These are phyloP conservation scores for Venturia effusa DNA, from an alignment of 2,329 filamentous ascomycete species.

Conservation along the genomic window DNA sequence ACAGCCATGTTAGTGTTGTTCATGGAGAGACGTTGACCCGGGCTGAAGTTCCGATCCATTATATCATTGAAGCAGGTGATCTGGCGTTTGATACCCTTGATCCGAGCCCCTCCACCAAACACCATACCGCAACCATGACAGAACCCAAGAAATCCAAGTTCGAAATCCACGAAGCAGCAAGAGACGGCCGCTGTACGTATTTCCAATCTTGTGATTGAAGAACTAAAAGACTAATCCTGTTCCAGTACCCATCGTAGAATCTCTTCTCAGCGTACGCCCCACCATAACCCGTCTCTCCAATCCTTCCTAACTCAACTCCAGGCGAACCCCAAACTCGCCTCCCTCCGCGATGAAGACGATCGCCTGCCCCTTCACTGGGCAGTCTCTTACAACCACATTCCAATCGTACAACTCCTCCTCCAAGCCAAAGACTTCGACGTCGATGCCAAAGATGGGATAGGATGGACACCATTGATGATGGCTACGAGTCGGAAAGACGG, in stretches of 20 bases:
- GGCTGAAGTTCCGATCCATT: no score
- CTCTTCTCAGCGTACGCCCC: slow-evolving; percentile 52
- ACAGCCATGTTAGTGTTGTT: no score
- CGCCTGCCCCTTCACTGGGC: slow-evolving; percentile 94
- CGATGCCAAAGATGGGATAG: slow-evolving; percentile 69
- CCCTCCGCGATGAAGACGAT: slow-evolving; percentile 69
- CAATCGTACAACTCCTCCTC: slow-evolving; percentile 63
- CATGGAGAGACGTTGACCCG: no score
- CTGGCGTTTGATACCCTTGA: not conserved
- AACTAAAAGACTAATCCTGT: slow-evolving; percentile 10
- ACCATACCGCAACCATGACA: not conserved
- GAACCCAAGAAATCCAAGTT: slow-evolving; percentile 41
- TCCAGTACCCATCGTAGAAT: slow-evolving; percentile 60
- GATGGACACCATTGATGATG: slow-evolving; percentile 82
- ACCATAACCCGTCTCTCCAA: slow-evolving; percentile 18
- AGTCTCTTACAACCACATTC: slow-evolving; percentile 65
- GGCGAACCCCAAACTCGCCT: slow-evolving; percentile 70
- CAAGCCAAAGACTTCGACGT: slow-evolving; percentile 67
- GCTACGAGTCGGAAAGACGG: slow-evolving; percentile 63
- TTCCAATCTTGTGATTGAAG: slow-evolving; percentile 12
- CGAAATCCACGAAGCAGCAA: slow-evolving; percentile 75
- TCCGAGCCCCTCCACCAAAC: not conserved
- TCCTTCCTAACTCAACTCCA: slow-evolving; percentile 23
- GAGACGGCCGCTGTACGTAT: slow-evolving; percentile 67
- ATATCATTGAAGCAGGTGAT: not conserved